Conservation (phyloP, 768 basidiomycete genomes). For the Rhodotorula graminis region DNA sequence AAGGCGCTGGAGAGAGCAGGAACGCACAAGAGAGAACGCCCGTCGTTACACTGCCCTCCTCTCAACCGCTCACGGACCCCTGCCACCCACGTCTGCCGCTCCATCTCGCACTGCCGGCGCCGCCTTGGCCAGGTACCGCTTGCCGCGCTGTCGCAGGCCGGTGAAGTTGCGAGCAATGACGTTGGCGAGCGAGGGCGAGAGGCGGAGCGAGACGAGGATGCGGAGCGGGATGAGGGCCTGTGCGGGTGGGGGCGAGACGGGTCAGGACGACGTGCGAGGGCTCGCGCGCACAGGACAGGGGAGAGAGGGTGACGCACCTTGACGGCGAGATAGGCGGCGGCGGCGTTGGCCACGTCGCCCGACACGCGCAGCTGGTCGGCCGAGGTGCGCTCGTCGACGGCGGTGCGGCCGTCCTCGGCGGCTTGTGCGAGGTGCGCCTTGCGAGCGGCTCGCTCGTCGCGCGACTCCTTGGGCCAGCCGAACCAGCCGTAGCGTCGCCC, state of each 20-base stretch:
- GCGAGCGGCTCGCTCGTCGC: neutral
- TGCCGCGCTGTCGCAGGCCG: neutral
- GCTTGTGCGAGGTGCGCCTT: neutral
- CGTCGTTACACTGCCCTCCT: too few relatives aligned
- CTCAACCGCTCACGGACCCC: neutral
- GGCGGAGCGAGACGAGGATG: slow-evolving; percentile 22
- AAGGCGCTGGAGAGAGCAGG: too few relatives aligned
- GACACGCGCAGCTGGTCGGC: neutral
- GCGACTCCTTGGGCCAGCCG: slow-evolving; percentile 30
- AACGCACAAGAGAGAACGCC: too few relatives aligned
- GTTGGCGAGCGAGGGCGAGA: slow-evolving; percentile 24
- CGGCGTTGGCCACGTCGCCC: slow-evolving; percentile 44
- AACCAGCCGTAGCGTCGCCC: slow-evolving; percentile 36
- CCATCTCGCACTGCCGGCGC: neutral
- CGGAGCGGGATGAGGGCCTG: slow-evolving; percentile 33
- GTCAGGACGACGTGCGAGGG: neutral
- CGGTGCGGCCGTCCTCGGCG: slow-evolving; percentile 28
- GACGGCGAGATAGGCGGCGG: slow-evolving; percentile 48
- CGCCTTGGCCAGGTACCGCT: neutral
- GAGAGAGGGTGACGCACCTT: slow-evolving; percentile 45
- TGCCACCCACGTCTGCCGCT: neutral
- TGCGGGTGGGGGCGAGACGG: neutral
- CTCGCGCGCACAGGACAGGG: neutral
- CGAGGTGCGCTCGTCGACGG: neutral
- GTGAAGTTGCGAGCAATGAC: neutral